phyloP scores from a whole-genome alignment of 2,329 filamentous ascomycete genomes.

The Pestalotiopsis sp. region DNA sequence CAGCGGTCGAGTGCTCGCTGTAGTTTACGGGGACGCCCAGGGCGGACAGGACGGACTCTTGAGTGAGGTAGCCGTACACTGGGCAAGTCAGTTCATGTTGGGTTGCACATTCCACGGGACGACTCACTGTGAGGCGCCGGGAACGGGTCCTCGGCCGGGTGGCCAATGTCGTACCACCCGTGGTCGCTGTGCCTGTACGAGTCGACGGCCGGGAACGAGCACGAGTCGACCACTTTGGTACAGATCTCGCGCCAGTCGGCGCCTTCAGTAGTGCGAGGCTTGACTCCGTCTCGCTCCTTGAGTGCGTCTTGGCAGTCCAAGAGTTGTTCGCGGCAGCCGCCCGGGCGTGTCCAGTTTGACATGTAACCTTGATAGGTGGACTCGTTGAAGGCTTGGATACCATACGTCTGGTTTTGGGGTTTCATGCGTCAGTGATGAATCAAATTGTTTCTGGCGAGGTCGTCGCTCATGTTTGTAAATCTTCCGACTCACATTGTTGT shows the following conservation, averaged over 20 bases:
- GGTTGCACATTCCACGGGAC: constrained; percentile 9
- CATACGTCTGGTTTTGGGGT: constrained; percentile 4
- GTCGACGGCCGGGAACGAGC: background rate
- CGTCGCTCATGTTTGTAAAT: background rate
- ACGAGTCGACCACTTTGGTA: constrained; percentile 13
- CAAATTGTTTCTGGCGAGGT: no score
- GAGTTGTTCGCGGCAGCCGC: constrained; percentile 13
- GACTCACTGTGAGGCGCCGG: constrained; percentile 48
- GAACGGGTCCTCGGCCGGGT: constrained; percentile 50
- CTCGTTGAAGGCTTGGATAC: constrained; percentile 16
- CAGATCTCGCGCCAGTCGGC: constrained; percentile 6
- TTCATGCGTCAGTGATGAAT: no score
- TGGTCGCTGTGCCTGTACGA: constrained; percentile 2
- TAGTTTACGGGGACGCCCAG: constrained; percentile 65
- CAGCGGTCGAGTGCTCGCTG: constrained; percentile 45
- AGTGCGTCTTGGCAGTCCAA: constrained; percentile 13
- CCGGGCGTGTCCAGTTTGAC: constrained; percentile 9
- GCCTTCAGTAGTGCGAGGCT: background rate
- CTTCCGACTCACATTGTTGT: constrained; percentile 44
- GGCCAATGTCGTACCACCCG: constrained; percentile 27
- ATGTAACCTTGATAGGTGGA: constrained; percentile 7
- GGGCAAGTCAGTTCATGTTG: background rate
- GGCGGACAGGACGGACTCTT: constrained; percentile 56
- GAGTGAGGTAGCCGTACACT: constrained; percentile 54
- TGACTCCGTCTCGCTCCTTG: constrained; percentile 6